Percentiles rank a stretch among this genome's conserved stretches.
Conservation (phyloP, 352 stramenopile genomes). For the Thalassiosira livingstoniorum region DNA sequence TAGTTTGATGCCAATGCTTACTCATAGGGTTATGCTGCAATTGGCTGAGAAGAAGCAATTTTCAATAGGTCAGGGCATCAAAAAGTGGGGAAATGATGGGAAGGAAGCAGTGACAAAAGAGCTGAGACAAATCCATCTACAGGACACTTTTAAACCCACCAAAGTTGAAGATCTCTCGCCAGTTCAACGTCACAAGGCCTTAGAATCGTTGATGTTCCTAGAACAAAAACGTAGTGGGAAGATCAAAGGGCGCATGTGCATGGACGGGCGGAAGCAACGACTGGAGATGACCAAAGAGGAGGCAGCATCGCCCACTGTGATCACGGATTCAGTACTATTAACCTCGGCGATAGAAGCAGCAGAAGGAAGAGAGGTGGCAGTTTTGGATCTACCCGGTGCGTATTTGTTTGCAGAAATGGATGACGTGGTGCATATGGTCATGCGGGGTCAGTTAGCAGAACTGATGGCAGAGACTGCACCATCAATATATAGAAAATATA, state of each 20-base stretch:
- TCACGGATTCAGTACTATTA: slow-evolving; percentile 27
- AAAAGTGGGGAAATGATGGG: slow-evolving; percentile 20
- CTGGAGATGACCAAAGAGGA: slow-evolving; percentile 23
- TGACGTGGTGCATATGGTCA: slow-evolving; percentile 23
- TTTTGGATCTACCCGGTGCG: slow-evolving; percentile 45
- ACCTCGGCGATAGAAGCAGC: slow-evolving; percentile 11
- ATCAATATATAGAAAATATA: slow-evolving; percentile 22
- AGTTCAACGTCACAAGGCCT: slow-evolving; percentile 16
- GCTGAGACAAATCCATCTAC: slow-evolving; percentile 7
- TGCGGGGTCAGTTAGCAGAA: slow-evolving; percentile 37
- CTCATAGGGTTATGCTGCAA: too few relatives aligned
- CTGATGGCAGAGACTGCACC: slow-evolving; percentile 27
- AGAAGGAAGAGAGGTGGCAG: slow-evolving; percentile 33
- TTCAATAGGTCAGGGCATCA: too few relatives aligned
- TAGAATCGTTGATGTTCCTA: slow-evolving; percentile 22
- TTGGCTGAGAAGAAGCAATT: too few relatives aligned
- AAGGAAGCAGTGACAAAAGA: slow-evolving; percentile 7
- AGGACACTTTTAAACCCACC: neutral
- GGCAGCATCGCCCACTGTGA: slow-evolving; percentile 10
- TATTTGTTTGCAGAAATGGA: slow-evolving; percentile 43
- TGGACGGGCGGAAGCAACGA: slow-evolving; percentile 19
- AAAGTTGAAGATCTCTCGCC: neutral
- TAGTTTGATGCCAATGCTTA: too few relatives aligned
- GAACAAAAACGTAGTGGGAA: slow-evolving; percentile 26
- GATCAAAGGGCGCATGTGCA: slow-evolving; percentile 30